Evolutionary conservation across 352 stramenopile genomes (phyloP).

Genomic region (Phytophthora quininea): DNA sequence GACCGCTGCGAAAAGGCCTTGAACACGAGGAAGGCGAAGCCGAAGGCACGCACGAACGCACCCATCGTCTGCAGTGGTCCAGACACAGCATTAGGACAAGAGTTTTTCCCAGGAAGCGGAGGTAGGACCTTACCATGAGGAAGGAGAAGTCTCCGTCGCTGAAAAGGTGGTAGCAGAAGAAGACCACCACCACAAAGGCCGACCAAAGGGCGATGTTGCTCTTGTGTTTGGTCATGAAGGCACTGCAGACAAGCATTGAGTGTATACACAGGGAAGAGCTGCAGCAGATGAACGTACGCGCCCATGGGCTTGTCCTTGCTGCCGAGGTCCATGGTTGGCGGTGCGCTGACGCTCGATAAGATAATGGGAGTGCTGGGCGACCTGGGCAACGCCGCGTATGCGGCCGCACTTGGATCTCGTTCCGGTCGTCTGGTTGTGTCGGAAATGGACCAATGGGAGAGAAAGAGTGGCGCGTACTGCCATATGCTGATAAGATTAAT

Average conservation of each 20-base stretch:
- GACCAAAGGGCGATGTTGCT: constrained; percentile 97
- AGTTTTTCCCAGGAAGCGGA: constrained; percentile 2
- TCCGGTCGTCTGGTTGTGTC: constrained; percentile 14
- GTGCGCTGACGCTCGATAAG: constrained; percentile 11
- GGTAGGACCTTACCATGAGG: constrained; percentile 86
- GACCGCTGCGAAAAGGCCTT: constrained; percentile 94
- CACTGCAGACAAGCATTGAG: constrained; percentile 28
- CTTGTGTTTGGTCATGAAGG: constrained; percentile 90
- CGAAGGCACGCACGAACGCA: constrained; percentile 89
- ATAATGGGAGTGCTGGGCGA: constrained; percentile 24
- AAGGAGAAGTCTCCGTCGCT: constrained; percentile 99
- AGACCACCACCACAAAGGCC: constrained; percentile 93
- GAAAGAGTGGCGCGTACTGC: too few relatives aligned
- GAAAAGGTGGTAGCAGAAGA: constrained; percentile 97
- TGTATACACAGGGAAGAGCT: constrained; percentile 15
- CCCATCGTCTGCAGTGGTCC: constrained; percentile 79
- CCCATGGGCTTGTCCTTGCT: constrained; percentile 62
- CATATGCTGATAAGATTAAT: too few relatives aligned
- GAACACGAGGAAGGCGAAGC: constrained; percentile 94
- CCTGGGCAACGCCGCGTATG: constrained; percentile 10
- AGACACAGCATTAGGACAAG: not conserved
- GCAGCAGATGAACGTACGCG: constrained; percentile 40
- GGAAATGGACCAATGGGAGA: too few relatives aligned
- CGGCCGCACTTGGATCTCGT: constrained; percentile 16
- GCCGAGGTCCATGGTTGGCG: constrained; percentile 51